Conservation (phyloP, 2,329 filamentous ascomycete genomes). For the Hypoxylon sp. region DNA sequence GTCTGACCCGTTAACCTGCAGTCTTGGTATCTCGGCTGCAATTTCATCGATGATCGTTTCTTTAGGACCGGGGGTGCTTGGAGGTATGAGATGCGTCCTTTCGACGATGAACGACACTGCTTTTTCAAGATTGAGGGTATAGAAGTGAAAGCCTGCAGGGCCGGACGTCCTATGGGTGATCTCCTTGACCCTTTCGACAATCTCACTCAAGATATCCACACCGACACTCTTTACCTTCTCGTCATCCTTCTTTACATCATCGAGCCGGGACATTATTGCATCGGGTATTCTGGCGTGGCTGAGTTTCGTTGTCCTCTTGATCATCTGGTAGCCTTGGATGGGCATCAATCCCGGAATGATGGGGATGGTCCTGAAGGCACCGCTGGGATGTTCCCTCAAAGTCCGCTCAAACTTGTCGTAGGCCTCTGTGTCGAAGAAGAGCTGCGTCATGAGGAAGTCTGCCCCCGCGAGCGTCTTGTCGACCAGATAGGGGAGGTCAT, state of each 20-base stretch:
- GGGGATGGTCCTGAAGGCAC: constrained; percentile 82
- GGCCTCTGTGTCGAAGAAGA: constrained; percentile 90
- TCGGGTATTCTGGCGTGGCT: constrained; percentile 86
- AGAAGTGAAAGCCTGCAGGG: constrained; percentile 91
- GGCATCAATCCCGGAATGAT: constrained; percentile 98
- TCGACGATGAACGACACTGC: constrained; percentile 93
- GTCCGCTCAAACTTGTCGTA: constrained; percentile 82
- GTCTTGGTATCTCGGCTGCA: constrained; percentile 53
- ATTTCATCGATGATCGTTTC: constrained; percentile 60
- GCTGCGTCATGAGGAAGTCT: constrained; percentile 98
- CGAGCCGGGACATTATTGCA: constrained; percentile 72
- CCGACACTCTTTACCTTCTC: constrained; percentile 82
- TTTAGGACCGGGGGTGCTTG: constrained; percentile 57
- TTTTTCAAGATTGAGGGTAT: constrained; percentile 95
- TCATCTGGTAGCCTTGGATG: constrained; percentile 95
- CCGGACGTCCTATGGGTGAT: constrained; percentile 64
- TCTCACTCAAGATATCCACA: constrained; percentile 82
- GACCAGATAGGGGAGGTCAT: constrained; percentile 86
- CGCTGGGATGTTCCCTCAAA: constrained; percentile 81
- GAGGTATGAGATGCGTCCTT: constrained; percentile 80
- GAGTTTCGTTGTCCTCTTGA: constrained; percentile 91
- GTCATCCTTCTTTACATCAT: constrained; percentile 78
- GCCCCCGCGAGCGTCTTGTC: constrained; percentile 92
- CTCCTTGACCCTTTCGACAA: constrained; percentile 79
- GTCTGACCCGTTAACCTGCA: constrained; percentile 60